These are phyloP conservation scores for Termitomyces bulborhizus DNA, from an alignment of 768 basidiomycete species.

Conservation along the genomic window DNA sequence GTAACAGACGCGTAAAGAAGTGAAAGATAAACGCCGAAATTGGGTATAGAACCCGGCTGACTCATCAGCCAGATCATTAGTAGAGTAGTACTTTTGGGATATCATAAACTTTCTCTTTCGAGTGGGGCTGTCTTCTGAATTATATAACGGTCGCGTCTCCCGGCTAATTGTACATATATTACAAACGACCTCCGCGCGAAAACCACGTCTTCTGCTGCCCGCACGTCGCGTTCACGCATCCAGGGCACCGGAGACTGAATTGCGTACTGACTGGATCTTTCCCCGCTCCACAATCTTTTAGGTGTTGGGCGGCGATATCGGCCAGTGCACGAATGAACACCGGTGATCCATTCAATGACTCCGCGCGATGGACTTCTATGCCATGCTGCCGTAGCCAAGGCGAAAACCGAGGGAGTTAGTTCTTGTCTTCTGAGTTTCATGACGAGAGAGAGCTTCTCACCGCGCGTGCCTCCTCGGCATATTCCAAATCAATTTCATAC, in stretches of 20 bases:
- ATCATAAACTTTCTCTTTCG: background rate
- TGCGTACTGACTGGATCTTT: conserved; percentile 70
- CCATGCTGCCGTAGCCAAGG: conserved; percentile 58
- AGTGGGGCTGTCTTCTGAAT: conserved; percentile 2
- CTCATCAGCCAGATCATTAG: conserved; percentile 4
- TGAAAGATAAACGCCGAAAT: background rate
- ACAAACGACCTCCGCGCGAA: conserved; percentile 59
- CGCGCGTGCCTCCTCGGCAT: conserved; percentile 84
- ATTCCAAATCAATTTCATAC: conserved; percentile 94
- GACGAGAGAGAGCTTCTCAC: conserved; percentile 36
- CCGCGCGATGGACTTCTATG: conserved; percentile 83
- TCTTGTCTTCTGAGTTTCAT: conserved; percentile 7
- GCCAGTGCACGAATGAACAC: conserved; percentile 94
- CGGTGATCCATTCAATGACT: conserved; percentile 91
- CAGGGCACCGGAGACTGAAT: conserved; percentile 85
- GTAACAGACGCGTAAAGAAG: conserved; percentile 8
- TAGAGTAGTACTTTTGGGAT: no score
- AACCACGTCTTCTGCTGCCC: conserved; percentile 88
- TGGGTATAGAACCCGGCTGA: conserved; percentile 1
- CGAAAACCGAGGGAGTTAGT: conserved; percentile 3
- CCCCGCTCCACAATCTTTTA: conserved; percentile 55
- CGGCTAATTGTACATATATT: conserved; percentile 4
- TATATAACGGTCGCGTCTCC: background rate
- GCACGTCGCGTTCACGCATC: conserved; percentile 88
- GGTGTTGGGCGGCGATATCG: conserved; percentile 80